Percentiles rank a stretch among this genome's conserved stretches.
Evolutionary conservation across 768 basidiomycete species (phyloP).

Genomic region (Sistotremastrum niveocremeum): DNA sequence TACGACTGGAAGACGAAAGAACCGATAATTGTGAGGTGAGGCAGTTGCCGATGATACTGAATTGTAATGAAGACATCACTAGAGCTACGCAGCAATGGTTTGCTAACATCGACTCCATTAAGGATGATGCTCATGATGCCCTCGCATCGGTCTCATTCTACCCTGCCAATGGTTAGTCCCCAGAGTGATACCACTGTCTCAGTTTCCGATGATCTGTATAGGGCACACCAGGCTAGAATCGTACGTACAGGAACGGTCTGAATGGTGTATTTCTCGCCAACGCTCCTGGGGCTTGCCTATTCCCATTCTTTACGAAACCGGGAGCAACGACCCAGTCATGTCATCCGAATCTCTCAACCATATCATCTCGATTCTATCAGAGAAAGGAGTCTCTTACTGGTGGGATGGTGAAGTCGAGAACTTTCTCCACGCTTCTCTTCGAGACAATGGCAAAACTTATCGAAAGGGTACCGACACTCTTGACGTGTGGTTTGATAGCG

Average conservation of each 20-base stretch:
- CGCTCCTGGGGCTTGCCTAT: constrained; percentile 97
- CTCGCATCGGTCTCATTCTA: constrained; percentile 61
- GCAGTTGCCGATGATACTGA: background rate
- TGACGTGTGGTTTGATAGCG: constrained; percentile 99
- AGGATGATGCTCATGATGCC: constrained; percentile 55
- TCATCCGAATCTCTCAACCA: constrained; percentile 51
- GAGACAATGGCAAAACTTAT: constrained; percentile 36
- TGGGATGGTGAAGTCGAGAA: constrained; percentile 78
- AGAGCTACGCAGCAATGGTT: constrained; percentile 98
- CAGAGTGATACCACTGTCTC: background rate
- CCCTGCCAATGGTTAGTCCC: constrained; percentile 54
- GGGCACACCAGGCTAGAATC: constrained; percentile 82
- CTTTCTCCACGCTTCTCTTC: constrained; percentile 56
- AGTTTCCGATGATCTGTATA: constrained; percentile 16
- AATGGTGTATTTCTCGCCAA: constrained; percentile 99
- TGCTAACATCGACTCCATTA: constrained; percentile 79
- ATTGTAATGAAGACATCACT: background rate
- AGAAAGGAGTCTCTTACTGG: constrained; percentile 75
- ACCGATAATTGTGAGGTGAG: constrained; percentile 82
- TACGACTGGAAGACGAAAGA: constrained; percentile 95
- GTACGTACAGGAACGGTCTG: constrained; percentile 76
- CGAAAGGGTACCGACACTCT: constrained; percentile 85
- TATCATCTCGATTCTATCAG: constrained; percentile 60
- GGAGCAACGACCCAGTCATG: constrained; percentile 52
- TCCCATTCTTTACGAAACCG: constrained; percentile 62